Percentiles rank a stretch among this genome's conserved stretches.
Conservation (phyloP, 163 green algal genomes). For the Prototheca cutis region DNA sequence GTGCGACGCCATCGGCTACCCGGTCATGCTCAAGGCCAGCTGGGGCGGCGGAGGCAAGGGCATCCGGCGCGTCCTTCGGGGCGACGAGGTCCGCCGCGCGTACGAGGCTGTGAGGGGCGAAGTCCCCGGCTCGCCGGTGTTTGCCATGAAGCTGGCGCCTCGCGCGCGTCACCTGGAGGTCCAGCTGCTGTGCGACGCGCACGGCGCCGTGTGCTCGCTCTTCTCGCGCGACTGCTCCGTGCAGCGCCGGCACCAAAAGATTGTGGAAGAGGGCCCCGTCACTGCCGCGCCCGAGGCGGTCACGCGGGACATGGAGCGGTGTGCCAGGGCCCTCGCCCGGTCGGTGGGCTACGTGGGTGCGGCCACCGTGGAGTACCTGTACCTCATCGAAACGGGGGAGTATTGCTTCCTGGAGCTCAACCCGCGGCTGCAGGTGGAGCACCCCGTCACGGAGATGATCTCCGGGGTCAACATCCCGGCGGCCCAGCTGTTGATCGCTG, state of each 20-base stretch:
- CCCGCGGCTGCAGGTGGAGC: conserved; percentile 92
- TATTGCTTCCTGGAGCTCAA: conserved; percentile 99
- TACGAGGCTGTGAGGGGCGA: conserved; percentile 87
- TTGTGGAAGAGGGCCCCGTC: conserved; percentile 94
- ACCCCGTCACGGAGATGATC: conserved; percentile 94
- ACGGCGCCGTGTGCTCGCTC: conserved; percentile 48
- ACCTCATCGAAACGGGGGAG: conserved; percentile 58
- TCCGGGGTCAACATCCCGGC: conserved; percentile 89
- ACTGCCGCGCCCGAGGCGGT: conserved; percentile 38
- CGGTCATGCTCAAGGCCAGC: conserved; percentile 96
- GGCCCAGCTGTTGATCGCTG: conserved; percentile 68
- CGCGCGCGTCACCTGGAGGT: conserved; percentile 83
- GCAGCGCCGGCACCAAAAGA: conserved; percentile 96
- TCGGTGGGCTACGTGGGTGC: conserved; percentile 89
- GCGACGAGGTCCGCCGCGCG: conserved; percentile 73
- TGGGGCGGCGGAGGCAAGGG: conserved; percentile 97
- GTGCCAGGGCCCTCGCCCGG: conserved; percentile 74
- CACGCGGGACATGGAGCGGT: conserved; percentile 64
- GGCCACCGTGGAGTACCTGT: conserved; percentile 97
- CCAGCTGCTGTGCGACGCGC: conserved; percentile 87
- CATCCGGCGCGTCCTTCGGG: conserved; percentile 81
- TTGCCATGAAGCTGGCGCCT: conserved; percentile 94
- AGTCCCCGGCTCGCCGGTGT: conserved; percentile 93
- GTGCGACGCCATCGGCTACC: conserved; percentile 80
- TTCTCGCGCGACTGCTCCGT: conserved; percentile 84